Percentiles rank a stretch among this genome's conserved stretches.
Conservation (phyloP, 2,329 filamentous ascomycete genomes). For the Ophiostoma montium region DNA sequence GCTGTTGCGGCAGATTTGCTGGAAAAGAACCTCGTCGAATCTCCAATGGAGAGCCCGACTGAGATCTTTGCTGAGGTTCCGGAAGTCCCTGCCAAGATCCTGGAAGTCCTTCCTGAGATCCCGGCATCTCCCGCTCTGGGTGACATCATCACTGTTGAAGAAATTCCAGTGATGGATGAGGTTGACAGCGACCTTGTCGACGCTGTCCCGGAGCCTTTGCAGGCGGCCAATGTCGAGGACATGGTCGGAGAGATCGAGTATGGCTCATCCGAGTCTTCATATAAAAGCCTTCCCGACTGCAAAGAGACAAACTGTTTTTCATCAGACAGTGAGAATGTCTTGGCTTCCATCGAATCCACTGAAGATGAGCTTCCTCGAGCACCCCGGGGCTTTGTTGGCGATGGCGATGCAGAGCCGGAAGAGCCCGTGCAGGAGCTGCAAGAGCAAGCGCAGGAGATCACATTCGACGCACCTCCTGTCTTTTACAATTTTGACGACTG, state of each 20-base stretch:
- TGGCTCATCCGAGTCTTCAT: background rate
- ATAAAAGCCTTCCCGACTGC: background rate
- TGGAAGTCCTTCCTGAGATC: too few species aligned
- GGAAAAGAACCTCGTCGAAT: too few species aligned
- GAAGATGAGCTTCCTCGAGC: background rate
- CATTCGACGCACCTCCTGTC: background rate
- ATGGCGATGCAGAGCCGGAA: background rate
- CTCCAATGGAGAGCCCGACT: too few species aligned
- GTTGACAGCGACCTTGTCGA: background rate
- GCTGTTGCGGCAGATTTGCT: too few species aligned
- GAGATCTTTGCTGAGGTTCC: background rate
- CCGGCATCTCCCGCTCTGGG: background rate
- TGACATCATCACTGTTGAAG: background rate
- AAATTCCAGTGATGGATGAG: background rate
- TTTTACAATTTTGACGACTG: background rate
- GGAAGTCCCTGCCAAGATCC: background rate
- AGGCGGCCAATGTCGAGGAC: background rate
- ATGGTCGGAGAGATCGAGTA: background rate
- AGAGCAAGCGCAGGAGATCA: background rate
- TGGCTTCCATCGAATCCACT: background rate
- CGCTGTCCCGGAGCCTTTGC: background rate
- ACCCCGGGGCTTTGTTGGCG: background rate
- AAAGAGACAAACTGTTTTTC: background rate
- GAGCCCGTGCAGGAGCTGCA: background rate
- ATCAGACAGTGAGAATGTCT: background rate